phyloP scores from a whole-genome alignment of 1,284 basidiomycete genomes.

The Mycosarcoma mackinlayi region DNA sequence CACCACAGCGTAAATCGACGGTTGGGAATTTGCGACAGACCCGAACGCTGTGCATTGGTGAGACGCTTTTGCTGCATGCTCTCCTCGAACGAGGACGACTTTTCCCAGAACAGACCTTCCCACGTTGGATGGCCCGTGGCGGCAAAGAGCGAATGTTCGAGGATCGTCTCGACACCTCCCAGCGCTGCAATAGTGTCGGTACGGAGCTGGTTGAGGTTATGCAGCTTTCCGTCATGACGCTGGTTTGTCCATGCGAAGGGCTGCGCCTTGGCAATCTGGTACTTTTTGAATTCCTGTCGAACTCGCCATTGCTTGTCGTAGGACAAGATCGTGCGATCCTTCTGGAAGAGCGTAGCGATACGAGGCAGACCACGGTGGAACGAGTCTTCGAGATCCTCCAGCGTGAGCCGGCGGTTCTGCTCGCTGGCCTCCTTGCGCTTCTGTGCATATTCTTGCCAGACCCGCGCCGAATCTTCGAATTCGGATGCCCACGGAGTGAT shows the following conservation, averaged over 20 bases:
- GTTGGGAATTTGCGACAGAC: constrained; percentile 98
- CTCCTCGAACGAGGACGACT: constrained; percentile 85
- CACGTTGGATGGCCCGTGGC: constrained; percentile 82
- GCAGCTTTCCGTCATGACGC: constrained; percentile 96
- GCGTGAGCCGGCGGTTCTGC: constrained; percentile 93
- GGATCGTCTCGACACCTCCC: constrained; percentile 95
- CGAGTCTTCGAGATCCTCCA: constrained; percentile 97
- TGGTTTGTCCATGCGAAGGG: constrained; percentile 99
- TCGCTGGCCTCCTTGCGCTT: constrained; percentile 99
- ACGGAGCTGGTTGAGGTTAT: constrained; percentile 98
- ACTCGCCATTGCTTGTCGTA: constrained; percentile 91
- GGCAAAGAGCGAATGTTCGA: constrained; percentile 98
- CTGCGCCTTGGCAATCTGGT: constrained; percentile 84
- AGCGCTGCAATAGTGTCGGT: constrained; percentile 99
- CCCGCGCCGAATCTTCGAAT: constrained; percentile 96
- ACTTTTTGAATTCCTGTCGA: constrained; percentile 96
- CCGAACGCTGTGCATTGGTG: constrained; percentile 93
- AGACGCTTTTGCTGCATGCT: constrained; percentile 84
- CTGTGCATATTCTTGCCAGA: constrained; percentile 99
- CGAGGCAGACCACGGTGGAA: constrained; percentile 98
- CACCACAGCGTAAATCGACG: constrained; percentile 99
- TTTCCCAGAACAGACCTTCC: constrained; percentile 74
- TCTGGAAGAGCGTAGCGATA: constrained; percentile 97
- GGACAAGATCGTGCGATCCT: constrained; percentile 94
- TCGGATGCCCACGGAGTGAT: constrained; percentile 99